phyloP scores from a whole-genome alignment of 208 protist species.

The Perkinsela sp. region DNA sequence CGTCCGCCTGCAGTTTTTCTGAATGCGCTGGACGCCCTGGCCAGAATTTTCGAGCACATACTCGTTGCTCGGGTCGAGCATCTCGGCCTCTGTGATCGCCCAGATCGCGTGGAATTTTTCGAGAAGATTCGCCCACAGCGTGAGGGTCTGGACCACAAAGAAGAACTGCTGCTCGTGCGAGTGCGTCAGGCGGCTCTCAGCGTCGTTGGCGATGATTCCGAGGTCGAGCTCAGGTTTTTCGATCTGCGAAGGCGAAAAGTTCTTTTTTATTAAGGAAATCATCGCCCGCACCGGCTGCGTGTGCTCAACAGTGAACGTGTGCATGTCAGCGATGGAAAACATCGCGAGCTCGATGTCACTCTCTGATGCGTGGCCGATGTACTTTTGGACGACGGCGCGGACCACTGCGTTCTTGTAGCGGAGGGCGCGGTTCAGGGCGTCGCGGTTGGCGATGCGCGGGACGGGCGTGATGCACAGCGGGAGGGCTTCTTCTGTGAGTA shows the following conservation, averaged over 20 bases:
- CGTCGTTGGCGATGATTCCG: conserved; percentile 32
- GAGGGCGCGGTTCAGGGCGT: conserved; percentile 37
- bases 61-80: conserved; percentile 41
- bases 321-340: conserved; percentile 59
- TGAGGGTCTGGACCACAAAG: conserved; percentile 80
- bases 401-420: conserved; percentile 48
- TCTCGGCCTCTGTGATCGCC: conserved; percentile 73
- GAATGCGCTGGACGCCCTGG: conserved; percentile 78
- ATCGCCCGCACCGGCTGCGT: conserved; percentile 29
- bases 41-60: conserved; percentile 64
- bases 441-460: conserved; percentile 26
- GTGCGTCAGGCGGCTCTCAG: conserved; percentile 76
- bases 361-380: conserved; percentile 10
- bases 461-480: conserved; percentile 63
- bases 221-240: conserved; percentile 14
- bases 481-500: conserved; percentile 27
- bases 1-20: conserved; percentile 38
- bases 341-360: conserved; percentile 38
- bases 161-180: conserved; percentile 69
- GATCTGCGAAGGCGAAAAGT: conserved; percentile 27
- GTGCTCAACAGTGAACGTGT: conserved; percentile 62
- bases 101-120: conserved; percentile 52
- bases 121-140: conserved; percentile 77
- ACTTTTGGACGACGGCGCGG: conserved; percentile 21
- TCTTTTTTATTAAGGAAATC: conserved; percentile 23